Evolutionary conservation across 805 yeast genomes (phyloP).

Genomic region (Sugiyamaella valdiviana): DNA sequence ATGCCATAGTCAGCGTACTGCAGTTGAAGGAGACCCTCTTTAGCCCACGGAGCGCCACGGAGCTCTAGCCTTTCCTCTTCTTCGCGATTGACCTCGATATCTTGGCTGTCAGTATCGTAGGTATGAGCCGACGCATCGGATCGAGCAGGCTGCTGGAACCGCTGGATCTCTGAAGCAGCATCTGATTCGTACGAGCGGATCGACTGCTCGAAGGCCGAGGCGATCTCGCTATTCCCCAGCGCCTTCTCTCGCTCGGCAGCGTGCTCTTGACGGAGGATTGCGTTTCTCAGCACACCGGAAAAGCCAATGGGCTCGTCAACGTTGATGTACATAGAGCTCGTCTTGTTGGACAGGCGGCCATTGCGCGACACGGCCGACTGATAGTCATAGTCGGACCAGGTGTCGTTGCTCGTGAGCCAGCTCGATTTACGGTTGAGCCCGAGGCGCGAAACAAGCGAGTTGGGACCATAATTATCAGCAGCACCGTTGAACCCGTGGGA

Average conservation of each 20-base stretch:
- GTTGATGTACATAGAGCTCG: conserved; percentile 3
- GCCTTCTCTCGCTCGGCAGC: conserved; percentile 4
- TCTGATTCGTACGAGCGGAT: conserved; percentile 4
- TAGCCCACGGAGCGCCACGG: conserved; percentile 70
- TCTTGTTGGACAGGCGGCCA: not conserved
- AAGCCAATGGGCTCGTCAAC: conserved; percentile 22
- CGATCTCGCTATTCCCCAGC: conserved; percentile 3
- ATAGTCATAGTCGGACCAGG: conserved; percentile 19
- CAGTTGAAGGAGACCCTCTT: conserved; percentile 54
- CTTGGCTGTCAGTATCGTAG: not conserved
- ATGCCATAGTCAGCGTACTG: conserved; percentile 25
- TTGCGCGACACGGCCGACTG: conserved; percentile 13
- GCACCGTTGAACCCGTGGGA: not conserved
- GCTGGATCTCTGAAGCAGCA: not conserved
- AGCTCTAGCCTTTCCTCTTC: conserved; percentile 42
- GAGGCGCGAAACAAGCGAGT: conserved; percentile 4
- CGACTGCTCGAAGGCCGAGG: not conserved
- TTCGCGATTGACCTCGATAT: not conserved
- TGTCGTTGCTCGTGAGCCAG: conserved; percentile 16
- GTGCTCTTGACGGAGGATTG: conserved; percentile 23
- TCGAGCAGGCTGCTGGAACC: not conserved
- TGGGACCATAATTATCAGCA: not conserved
- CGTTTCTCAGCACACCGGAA: conserved; percentile 22
- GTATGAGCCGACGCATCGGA: not conserved
- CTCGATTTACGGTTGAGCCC: conserved; percentile 15